Base-by-base conservation (phyloP, 768 basidiomycete species). In the Lactifluus echinatus region DNA sequence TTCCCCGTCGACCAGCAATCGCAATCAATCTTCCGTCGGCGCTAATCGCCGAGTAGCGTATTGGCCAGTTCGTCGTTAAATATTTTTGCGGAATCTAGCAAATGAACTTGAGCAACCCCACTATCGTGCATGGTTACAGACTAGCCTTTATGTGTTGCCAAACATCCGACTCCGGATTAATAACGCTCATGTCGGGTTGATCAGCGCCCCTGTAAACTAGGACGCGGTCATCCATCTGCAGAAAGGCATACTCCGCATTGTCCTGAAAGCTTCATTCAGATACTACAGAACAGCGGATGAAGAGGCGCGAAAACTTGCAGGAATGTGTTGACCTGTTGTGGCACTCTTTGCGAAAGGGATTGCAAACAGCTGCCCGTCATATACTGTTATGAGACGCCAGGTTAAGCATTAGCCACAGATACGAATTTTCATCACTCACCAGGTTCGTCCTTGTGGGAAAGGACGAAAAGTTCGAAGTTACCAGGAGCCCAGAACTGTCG, bases 141-240 rank as follows among this genome's bases (percentile, higher is more conserved):
- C 55, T 33, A 19, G 36, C 92, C 80, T 94, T 95, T 70, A 97
- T 87, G 71, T 89, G 88, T 64, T 98, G 93, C 94, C 95, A 98
- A 17, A 97, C 94, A 66, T 97, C 94, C 3, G 91, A 91, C 68
- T 95, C 93, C 15, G 94, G 93, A 67, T 97, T 97, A 66, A 98
- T 96, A 56, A 99, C 85, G 67, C 92, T 95, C 85, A 96, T 87
- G 68, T 97, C 94, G 5, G 95, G 94, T 68, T 97, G 94, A 69
- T 97, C 95, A 28, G 94, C 92, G 14, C 95, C 94, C 53, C 95
- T 81, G 69, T 97, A 99, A 15, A 97, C 84, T 0, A 96, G 77
- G 2, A 89, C 88, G 40, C 92, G 83, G 65, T 98, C 95, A 65
- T 97, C 93, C 82, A 94, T 83, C 71, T 95, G 93, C 39, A 97